These are phyloP conservation scores for Botrytis byssoidea DNA, from an alignment of 2,329 filamentous ascomycete genomes.

Conservation along the genomic window DNA sequence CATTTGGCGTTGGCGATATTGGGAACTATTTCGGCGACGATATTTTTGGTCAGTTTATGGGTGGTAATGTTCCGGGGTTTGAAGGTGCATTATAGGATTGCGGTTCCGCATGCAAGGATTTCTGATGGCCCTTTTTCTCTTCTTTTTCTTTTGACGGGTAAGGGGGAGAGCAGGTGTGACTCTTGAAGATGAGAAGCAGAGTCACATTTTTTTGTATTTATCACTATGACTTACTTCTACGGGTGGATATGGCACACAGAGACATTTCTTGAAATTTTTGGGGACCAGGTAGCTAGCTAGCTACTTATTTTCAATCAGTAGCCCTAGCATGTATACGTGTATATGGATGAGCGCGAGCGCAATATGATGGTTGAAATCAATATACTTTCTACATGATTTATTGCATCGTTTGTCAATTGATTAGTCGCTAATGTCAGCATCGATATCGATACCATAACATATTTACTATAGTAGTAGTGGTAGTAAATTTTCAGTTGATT, in stretches of 20 bases:
- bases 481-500: no score
- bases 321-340: not conserved
- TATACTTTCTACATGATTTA: not conserved
- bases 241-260: not conserved
- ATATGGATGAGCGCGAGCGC: not conserved
- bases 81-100: constrained; percentile 21
- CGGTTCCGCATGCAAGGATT: not conserved
- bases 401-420: not conserved
- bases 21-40: constrained; percentile 37
- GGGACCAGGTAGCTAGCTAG: not conserved
- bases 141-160: not conserved
- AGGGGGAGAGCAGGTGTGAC: no score
- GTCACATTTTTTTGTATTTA: not conserved
- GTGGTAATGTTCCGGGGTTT: constrained; percentile 28
- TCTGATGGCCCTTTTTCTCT: not conserved
- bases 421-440: no score
- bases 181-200: not conserved
- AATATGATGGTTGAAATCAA: not conserved
- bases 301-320: not conserved
- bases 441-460: no score
- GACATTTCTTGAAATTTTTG: not conserved
- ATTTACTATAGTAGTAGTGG: no score
- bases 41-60: constrained; percentile 29
- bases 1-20: constrained; percentile 37
- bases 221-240: not conserved